A percentile compares a stretch with the other conserved stretches of the same genome.
Evolutionary conservation across 495 filamentous ascomycete genomes (phyloP).

Genomic region (Ascodesmis nigricans): DNA sequence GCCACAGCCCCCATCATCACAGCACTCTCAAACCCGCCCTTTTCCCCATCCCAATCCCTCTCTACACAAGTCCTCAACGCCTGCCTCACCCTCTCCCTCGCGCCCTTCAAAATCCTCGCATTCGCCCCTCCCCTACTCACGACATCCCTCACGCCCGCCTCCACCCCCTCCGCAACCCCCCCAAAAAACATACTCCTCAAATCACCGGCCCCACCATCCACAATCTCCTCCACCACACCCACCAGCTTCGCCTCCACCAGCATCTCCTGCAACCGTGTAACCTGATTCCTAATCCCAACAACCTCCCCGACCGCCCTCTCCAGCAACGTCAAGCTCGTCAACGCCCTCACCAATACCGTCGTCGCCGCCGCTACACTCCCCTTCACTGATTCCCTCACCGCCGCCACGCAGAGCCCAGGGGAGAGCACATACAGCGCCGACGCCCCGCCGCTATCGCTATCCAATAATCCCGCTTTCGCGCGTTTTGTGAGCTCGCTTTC

Average conservation of each 20-base stretch:
- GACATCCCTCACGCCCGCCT: conserved; percentile 61
- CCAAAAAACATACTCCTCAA: conserved; percentile 85
- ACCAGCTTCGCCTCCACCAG: conserved; percentile 45
- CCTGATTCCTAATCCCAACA: conserved; percentile 66
- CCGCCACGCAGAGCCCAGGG: conserved; percentile 26
- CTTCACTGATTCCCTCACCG: conserved; percentile 8
- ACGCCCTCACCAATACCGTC: conserved; percentile 42
- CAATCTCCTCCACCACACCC: conserved; percentile 44
- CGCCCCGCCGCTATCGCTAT: conserved; percentile 35
- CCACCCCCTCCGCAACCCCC: conserved; percentile 54
- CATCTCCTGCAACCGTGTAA: conserved; percentile 64
- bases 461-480: too few relatives aligned
- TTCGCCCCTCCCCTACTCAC: conserved; percentile 57
- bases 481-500: conserved; percentile 44
- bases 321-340: conserved; percentile 61
- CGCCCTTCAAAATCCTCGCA: conserved; percentile 55
- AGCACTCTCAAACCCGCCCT: conserved; percentile 80
- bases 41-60: conserved; percentile 26
- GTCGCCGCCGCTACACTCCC: conserved; percentile 50
- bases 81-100: conserved; percentile 49
- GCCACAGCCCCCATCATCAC: conserved; percentile 55
- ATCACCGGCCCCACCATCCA: conserved; percentile 65
- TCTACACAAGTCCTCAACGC: conserved; percentile 68
- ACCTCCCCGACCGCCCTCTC: conserved; percentile 67
- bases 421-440: conserved; percentile 61